Base-by-base conservation (phyloP, 2,329 filamentous ascomycete species). In the Albophoma yamanashiensis region DNA sequence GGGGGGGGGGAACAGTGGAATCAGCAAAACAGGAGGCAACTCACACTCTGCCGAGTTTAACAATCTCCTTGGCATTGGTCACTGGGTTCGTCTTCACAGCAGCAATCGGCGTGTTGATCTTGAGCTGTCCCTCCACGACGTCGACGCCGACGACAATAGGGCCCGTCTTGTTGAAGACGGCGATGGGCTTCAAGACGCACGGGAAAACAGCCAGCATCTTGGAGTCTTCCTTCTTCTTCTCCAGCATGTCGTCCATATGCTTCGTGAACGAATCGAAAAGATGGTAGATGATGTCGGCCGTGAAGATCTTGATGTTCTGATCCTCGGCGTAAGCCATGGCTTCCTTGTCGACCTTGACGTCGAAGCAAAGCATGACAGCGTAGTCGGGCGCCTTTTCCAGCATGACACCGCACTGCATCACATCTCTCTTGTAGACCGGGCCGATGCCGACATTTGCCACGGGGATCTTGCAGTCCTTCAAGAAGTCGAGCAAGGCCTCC, bases 341-440 rank as follows among this genome's bases (percentile, higher is more conserved):
- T 72, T 99, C 94, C 75, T 96, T 97, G 78, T 99, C 94, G 20
- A 99, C 91, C 79, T 97, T 97, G 77, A 99, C 94, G 74, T 99
- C 95, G 82, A 99, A 99, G 75, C 94, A 97, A 57, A 99, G 86
- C 94, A 99, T 99, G 72, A 97, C 91, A n/a, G 94, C 94, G 67
- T 88, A 95, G 72, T 99, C 92, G 66, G 91, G 91, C 20, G 88
- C 84, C 79, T 97, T 97, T 76, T 99, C 94, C 69, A 97, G 75
- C 94, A 99, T 99, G 67, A 91, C 89, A 70, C 91, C 92, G 79
- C 91, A 83, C 86, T 87, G 92, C 84, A 97, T 94, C 59, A 99
- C 90, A 75, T 99, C 94, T 69, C 94, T 91, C 81, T 97, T 97
- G 84, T 90, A 97, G 45, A 99, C 93, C 2, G 94, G 94, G 56